Evolutionary conservation across 768 basidiomycete genomes (phyloP).

Genomic region (Termitomyces sp.): DNA sequence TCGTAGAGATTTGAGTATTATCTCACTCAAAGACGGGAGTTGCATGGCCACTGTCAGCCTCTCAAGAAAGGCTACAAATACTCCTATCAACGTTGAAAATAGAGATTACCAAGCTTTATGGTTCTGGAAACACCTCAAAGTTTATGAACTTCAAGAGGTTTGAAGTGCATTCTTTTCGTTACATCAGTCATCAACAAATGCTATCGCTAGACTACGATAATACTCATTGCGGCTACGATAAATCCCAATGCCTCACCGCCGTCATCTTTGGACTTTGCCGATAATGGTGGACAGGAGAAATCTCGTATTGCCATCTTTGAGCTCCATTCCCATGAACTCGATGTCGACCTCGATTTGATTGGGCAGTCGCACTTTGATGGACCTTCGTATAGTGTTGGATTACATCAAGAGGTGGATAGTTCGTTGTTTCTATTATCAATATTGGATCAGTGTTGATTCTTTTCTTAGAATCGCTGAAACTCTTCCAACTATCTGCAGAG

Average conservation of each 20-base stretch:
- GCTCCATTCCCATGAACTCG: constrained; percentile 21
- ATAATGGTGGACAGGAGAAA: constrained; percentile 27
- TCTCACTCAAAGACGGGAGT: constrained; percentile 46
- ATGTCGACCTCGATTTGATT: constrained; percentile 36
- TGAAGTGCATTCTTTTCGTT: constrained; percentile 3
- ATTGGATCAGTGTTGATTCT: constrained; percentile 3
- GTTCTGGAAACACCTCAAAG: constrained; percentile 36
- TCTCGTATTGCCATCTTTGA: constrained; percentile 36
- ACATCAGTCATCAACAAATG: constrained; percentile 5
- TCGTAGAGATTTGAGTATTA: constrained; percentile 47
- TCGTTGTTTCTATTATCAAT: constrained; percentile 10
- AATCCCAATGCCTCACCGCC: constrained; percentile 27
- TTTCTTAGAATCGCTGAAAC: constrained; percentile 25
- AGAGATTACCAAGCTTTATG: constrained; percentile 30
- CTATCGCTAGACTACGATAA: constrained; percentile 26
- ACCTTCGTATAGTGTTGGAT: constrained; percentile 34
- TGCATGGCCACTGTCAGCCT: constrained; percentile 24
- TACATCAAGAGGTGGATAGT: constrained; percentile 46
- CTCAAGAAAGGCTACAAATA: constrained; percentile 19
- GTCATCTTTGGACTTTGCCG: constrained; percentile 23
- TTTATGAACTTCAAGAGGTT: constrained; percentile 35
- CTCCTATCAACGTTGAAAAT: constrained; percentile 27
- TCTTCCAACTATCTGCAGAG: constrained; percentile 37
- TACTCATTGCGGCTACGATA: constrained; percentile 42
- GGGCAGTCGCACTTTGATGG: constrained; percentile 54